Evolutionary conservation across 495 filamentous ascomycete species (phyloP).

Genomic region (Lepraria neglecta): DNA sequence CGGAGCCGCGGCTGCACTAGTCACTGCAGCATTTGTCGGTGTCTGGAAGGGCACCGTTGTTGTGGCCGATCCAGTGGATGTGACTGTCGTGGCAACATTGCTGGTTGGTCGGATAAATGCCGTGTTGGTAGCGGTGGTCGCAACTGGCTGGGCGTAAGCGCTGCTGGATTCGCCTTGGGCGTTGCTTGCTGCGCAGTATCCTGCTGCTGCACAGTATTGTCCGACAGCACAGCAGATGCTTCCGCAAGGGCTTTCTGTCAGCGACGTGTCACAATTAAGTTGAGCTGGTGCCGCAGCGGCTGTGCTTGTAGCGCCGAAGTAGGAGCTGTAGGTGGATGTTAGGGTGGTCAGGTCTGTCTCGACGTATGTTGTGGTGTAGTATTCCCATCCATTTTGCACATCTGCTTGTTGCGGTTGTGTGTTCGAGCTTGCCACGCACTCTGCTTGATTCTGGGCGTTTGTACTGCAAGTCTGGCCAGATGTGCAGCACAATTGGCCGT

Average conservation of each 20-base stretch:
- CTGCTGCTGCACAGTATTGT: slow-evolving; percentile 55
- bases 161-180: slow-evolving; percentile 35
- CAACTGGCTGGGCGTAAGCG: slow-evolving; percentile 32
- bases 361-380: slow-evolving; percentile 64
- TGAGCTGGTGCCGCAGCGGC: slow-evolving; percentile 33
- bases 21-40: slow-evolving; percentile 46
- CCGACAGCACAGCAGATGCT: slow-evolving; percentile 64
- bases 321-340: slow-evolving; percentile 62
- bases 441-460: slow-evolving; percentile 48
- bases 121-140: slow-evolving; percentile 29
- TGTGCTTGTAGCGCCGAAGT: slow-evolving; percentile 26
- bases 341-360: slow-evolving; percentile 60
- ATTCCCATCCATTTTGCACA: slow-evolving; percentile 42
- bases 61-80: slow-evolving; percentile 48
- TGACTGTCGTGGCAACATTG: slow-evolving; percentile 48
- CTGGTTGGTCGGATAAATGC: slow-evolving; percentile 68
- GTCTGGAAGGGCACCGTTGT: slow-evolving; percentile 55
- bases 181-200: slow-evolving; percentile 41
- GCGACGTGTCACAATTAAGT: slow-evolving; percentile 50
- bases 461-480: slow-evolving; percentile 57
- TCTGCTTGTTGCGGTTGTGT: slow-evolving; percentile 23
- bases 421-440: slow-evolving; percentile 38
- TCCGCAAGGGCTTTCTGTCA: slow-evolving; percentile 64
- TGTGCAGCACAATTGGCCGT: slow-evolving; percentile 62
- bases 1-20: slow-evolving; percentile 39